These are phyloP conservation scores for Russula abietina DNA, from an alignment of 768 basidiomycete species.

Conservation along the genomic window DNA sequence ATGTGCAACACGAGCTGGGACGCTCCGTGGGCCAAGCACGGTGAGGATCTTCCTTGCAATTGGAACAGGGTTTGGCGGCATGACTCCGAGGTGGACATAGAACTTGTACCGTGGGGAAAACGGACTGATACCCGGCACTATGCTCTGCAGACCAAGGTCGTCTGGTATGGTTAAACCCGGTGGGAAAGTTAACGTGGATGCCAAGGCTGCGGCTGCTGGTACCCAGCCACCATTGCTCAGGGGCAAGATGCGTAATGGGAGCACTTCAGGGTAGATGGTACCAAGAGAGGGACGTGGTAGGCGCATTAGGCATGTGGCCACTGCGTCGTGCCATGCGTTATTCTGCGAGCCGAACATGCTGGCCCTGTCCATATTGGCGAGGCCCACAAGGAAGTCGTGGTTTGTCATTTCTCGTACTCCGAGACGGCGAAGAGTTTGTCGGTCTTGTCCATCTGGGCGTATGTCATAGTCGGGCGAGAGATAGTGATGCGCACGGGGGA, in stretches of 20 bases:
- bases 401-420: slow-evolving; percentile 20
- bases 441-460: background rate
- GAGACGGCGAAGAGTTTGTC: slow-evolving; percentile 8
- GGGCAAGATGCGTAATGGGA: slow-evolving; percentile 14
- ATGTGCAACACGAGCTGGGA: slow-evolving; percentile 6
- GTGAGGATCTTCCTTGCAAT: slow-evolving; percentile 20
- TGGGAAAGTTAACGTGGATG: slow-evolving; percentile 6
- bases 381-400: slow-evolving; percentile 9
- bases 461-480: slow-evolving; percentile 20
- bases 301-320: background rate
- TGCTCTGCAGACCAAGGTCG: slow-evolving; percentile 20
- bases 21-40: background rate
- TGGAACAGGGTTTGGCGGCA: slow-evolving; percentile 1
- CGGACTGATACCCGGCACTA: slow-evolving; percentile 4
- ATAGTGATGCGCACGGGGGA: slow-evolving; percentile 1
- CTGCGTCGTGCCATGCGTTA: slow-evolving; percentile 14
- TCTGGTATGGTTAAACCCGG: slow-evolving; percentile 14
- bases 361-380: slow-evolving; percentile 9
- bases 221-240: slow-evolving; percentile 16
- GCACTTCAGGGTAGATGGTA: background rate
- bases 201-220: background rate
- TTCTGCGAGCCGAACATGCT: background rate
- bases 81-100: slow-evolving; percentile 14
- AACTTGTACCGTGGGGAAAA: slow-evolving; percentile 16
- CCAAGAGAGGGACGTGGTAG: background rate